Evolutionary conservation across 805 yeast genomes (phyloP), one percentile per base, ranked within the genome.

Genomic region (Saturnispora saitoi): DNA sequence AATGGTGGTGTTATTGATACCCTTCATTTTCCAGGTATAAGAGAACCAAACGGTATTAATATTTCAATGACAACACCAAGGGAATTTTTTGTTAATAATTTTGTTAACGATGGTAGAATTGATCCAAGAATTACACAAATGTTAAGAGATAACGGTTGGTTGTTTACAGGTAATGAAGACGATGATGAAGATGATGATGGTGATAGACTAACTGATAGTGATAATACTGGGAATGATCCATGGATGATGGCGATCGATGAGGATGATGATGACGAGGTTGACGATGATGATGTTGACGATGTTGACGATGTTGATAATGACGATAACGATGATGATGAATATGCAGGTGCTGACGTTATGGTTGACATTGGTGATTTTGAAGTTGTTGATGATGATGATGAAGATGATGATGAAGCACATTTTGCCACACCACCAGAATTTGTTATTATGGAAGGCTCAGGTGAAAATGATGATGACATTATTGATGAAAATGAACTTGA

Each of bases 41-140:
- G 61, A 56, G 50, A 62, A 61, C 15, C 57, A 54, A 44, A 52
- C 57, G 20, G 55, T 56, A 42, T 56, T 22, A 32, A 22, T 57
- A 50, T 54, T 60, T 48, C 63, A 57, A 41, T 55, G 36, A 30
- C 45, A n/a, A 32, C 40, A 3, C 45, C 49, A 26, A 24, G 42
- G 22, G 49, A 47, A 12, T 19, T 47, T 20, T 47, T 47, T 22
- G 28, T 40, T 4, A 28, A 40, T 15, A 40, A 22, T 11, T 43
- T 43, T 32, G 34, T 37, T 24, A 22, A 22, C 15, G 40, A 37
- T 22, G 51, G 48, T 34, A 32, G 43, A 26, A 32, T 30, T 19
- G 47, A 43, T 41, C 49, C 49, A 20, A 34, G 49, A 34, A 28
- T 47, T 8, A 36, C 49, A 7, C 42, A 45, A 17, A 40, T 48